Conservation (phyloP, 2,329 filamentous ascomycete species). For the Penicillium sp. region DNA sequence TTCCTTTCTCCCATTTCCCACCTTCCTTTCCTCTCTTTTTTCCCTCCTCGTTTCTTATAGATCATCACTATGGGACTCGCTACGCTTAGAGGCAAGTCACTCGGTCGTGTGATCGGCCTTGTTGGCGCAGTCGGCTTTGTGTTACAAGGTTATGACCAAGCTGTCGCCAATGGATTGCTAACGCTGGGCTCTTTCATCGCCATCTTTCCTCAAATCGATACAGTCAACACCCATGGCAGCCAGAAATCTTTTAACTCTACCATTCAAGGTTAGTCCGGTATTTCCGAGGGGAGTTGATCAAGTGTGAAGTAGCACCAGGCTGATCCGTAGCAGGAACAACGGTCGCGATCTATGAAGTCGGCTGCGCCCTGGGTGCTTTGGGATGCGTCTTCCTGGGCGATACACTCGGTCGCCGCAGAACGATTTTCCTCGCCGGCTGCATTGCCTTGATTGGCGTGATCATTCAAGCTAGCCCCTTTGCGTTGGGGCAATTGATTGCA, state of each 20-base stretch:
- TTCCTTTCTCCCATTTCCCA: background rate
- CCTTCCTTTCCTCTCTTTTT: background rate
- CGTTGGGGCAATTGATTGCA: constrained; percentile 17
- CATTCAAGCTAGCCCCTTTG: constrained; percentile 22
- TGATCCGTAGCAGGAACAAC: constrained; percentile 19
- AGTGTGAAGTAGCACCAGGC: too few species aligned
- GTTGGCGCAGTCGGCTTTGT: constrained; percentile 22
- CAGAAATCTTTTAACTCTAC: constrained; percentile 22
- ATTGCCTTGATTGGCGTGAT: constrained; percentile 18
- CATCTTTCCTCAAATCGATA: constrained; percentile 22
- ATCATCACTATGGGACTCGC: constrained; percentile 9
- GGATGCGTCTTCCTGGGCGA: constrained; percentile 19
- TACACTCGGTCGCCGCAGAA: constrained; percentile 23
- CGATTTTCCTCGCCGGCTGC: constrained; percentile 22
- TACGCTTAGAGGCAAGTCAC: constrained; percentile 17
- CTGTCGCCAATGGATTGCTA: constrained; percentile 21
- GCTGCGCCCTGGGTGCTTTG: constrained; percentile 26
- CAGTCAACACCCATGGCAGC: constrained; percentile 15
- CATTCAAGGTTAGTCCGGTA: constrained; percentile 16
- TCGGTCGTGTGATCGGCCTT: constrained; percentile 19
- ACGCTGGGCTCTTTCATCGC: constrained; percentile 22
- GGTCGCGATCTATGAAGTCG: constrained; percentile 31
- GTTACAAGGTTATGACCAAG: constrained; percentile 24
- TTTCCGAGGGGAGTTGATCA: too few species aligned
- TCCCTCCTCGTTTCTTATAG: background rate